These are phyloP conservation scores for Globisporangium emineosum DNA, from an alignment of 352 stramenopile genomes.

Conservation along the genomic window DNA sequence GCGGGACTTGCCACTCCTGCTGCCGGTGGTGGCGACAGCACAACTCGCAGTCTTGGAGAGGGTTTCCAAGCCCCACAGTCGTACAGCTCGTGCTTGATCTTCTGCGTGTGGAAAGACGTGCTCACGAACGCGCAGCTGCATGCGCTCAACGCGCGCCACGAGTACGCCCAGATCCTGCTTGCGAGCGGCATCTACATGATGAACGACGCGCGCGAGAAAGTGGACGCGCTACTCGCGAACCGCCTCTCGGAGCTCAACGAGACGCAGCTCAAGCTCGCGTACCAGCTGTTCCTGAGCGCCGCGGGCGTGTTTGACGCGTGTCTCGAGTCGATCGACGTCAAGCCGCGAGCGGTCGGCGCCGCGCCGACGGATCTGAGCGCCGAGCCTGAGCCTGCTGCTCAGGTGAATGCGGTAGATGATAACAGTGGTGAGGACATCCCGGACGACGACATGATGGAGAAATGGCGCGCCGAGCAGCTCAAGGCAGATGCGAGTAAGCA, in stretches of 20 bases:
- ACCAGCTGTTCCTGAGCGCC: slow-evolving; percentile 59
- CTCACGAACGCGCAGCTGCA: slow-evolving; percentile 42
- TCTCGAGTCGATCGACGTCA: slow-evolving; percentile 36
- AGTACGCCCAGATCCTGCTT: slow-evolving; percentile 52
- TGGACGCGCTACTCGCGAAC: slow-evolving; percentile 37
- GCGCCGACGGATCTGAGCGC: slow-evolving; percentile 29
- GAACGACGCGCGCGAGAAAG: slow-evolving; percentile 35
- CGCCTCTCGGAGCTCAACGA: slow-evolving; percentile 49
- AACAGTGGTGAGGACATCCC: slow-evolving; percentile 4
- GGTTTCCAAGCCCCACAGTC: neutral
- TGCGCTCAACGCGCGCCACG: slow-evolving; percentile 46
- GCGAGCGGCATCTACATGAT: slow-evolving; percentile 43
- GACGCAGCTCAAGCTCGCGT: slow-evolving; percentile 64
- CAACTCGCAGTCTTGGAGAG: neutral
- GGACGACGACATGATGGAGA: slow-evolving; percentile 41
- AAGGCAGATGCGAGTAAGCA: slow-evolving; percentile 16
- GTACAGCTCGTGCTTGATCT: slow-evolving; percentile 39
- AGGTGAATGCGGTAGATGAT: neutral
- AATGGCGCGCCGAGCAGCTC: slow-evolving; percentile 59
- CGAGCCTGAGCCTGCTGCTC: slow-evolving; percentile 6
- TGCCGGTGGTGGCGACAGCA: neutral
- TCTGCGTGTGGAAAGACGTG: slow-evolving; percentile 56
- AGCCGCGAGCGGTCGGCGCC: slow-evolving; percentile 30
- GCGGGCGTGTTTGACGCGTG: slow-evolving; percentile 52
- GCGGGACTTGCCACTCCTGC: neutral